These are phyloP conservation scores for Lactifluus volemus DNA, from an alignment of 768 basidiomycete genomes.

Conservation along the genomic window DNA sequence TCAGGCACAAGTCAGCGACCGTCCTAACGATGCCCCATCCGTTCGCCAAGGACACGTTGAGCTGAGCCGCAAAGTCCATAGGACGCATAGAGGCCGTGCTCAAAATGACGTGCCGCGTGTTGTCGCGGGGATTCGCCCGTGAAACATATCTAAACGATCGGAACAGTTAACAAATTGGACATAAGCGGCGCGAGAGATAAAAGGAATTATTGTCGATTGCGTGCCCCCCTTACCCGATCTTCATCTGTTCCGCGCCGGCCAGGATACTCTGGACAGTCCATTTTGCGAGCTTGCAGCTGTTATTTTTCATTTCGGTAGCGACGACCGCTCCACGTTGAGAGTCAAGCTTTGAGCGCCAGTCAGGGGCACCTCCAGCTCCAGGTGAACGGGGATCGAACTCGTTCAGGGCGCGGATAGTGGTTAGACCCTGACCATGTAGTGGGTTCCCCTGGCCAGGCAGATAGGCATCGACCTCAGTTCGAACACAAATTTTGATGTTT, in stretches of 20 bases:
- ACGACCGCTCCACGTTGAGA: conserved; percentile 96
- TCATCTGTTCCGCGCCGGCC: conserved; percentile 93
- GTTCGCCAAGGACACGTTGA: conserved; percentile 90
- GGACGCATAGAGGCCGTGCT: conserved; percentile 94
- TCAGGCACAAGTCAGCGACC: conserved; percentile 89
- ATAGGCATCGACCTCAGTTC: conserved; percentile 95
- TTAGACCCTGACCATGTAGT: conserved; percentile 62
- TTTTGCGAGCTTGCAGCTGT: conserved; percentile 93
- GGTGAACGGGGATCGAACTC: conserved; percentile 90
- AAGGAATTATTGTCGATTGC: not conserved
- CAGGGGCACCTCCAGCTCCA: conserved; percentile 92
- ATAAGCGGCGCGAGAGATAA: not conserved
- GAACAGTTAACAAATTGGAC: conserved; percentile 5
- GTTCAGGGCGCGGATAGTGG: conserved; percentile 92
- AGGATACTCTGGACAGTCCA: conserved; percentile 95
- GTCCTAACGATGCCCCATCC: conserved; percentile 99
- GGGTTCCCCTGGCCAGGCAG: conserved; percentile 51
- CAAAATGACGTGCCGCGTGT: conserved; percentile 90
- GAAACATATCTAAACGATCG: conserved; percentile 71
- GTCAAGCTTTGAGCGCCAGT: conserved; percentile 97
- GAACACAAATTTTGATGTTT: conserved; percentile 81
- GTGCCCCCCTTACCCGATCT: conserved; percentile 71
- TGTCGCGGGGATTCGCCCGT: conserved; percentile 87
- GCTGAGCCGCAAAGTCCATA: conserved; percentile 86
- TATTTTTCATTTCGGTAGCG: conserved; percentile 99